A percentile compares a stretch with the other conserved stretches of the same genome.
These are phyloP conservation scores for Periglandula ipomoeae DNA, from an alignment of 2,329 filamentous ascomycete species.

Conservation along the genomic window DNA sequence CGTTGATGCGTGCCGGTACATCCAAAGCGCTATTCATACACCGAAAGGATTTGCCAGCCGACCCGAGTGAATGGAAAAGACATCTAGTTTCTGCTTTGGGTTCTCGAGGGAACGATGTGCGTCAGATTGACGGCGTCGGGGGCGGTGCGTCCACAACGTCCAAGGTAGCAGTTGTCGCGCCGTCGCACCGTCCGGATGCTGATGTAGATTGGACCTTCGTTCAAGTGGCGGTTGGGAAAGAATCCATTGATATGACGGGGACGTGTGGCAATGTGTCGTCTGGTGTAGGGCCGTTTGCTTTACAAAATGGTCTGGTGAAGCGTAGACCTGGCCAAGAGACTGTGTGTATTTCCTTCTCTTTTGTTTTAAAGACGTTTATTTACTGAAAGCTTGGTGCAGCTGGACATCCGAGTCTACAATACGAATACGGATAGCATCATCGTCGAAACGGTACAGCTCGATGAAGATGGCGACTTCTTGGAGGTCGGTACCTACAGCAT, in stretches of 20 bases:
- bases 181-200: constrained; percentile 27
- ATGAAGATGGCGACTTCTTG: constrained; percentile 35
- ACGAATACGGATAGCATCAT: constrained; percentile 53
- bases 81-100: constrained; percentile 47
- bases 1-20: constrained; percentile 55
- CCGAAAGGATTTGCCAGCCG: constrained; percentile 38
- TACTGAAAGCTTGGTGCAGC: constrained; percentile 16
- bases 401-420: constrained; percentile 42
- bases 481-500: constrained; percentile 43
- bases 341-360: not conserved
- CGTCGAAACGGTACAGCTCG: constrained; percentile 41
- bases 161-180: constrained; percentile 50
- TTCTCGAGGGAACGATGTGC: constrained; percentile 41
- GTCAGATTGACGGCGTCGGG: constrained; percentile 55
- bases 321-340: constrained; percentile 10
- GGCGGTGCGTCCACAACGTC: constrained; percentile 51
- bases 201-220: constrained; percentile 57
- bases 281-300: constrained; percentile 49
- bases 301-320: constrained; percentile 37
- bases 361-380: not conserved
- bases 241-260: constrained; percentile 45
- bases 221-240: constrained; percentile 47
- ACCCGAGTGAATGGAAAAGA: constrained; percentile 35
- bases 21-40: constrained; percentile 53
- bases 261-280: constrained; percentile 58